These are phyloP conservation scores for Aspergillus brasiliensis DNA, from an alignment of 2,329 filamentous ascomycete species.

Conservation along the genomic window DNA sequence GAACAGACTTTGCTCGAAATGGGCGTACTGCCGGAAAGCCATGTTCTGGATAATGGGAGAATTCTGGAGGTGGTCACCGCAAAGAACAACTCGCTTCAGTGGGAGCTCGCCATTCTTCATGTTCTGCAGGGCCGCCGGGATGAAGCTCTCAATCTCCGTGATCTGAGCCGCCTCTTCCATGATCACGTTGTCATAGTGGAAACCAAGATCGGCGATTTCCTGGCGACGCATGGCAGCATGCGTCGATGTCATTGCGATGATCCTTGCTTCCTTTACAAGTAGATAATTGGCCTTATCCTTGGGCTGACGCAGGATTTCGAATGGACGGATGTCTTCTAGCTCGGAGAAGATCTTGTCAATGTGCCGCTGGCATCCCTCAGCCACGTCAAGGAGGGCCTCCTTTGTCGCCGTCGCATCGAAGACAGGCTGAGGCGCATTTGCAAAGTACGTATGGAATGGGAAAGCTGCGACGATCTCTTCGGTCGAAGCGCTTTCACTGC, in stretches of 20 bases:
- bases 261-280: slow-evolving; percentile 90
- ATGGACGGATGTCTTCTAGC: slow-evolving; percentile 88
- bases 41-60: slow-evolving; percentile 93
- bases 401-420: slow-evolving; percentile 69
- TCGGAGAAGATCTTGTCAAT: slow-evolving; percentile 89
- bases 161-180: slow-evolving; percentile 99
- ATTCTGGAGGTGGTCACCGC: slow-evolving; percentile 95
- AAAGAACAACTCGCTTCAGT: slow-evolving; percentile 85
- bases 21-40: slow-evolving; percentile 91
- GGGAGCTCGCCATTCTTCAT: slow-evolving; percentile 71
- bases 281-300: slow-evolving; percentile 96
- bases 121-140: slow-evolving; percentile 89
- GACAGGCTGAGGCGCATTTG: slow-evolving; percentile 80
- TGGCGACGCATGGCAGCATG: slow-evolving; percentile 92
- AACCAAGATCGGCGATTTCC: slow-evolving; percentile 88
- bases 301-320: slow-evolving; percentile 86
- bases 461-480: slow-evolving; percentile 72
- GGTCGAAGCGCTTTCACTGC: slow-evolving; percentile 57
- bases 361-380: slow-evolving; percentile 82
- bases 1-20: slow-evolving; percentile 94
- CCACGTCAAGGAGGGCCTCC: slow-evolving; percentile 72
- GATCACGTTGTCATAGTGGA: slow-evolving; percentile 95
- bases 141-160: slow-evolving; percentile 95
- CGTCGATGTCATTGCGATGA: slow-evolving; percentile 98
- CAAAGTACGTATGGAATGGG: slow-evolving; percentile 86